These are phyloP conservation scores for Cladorrhinum sp. DNA, from an alignment of 2,329 filamentous ascomycete species.

Conservation along the genomic window DNA sequence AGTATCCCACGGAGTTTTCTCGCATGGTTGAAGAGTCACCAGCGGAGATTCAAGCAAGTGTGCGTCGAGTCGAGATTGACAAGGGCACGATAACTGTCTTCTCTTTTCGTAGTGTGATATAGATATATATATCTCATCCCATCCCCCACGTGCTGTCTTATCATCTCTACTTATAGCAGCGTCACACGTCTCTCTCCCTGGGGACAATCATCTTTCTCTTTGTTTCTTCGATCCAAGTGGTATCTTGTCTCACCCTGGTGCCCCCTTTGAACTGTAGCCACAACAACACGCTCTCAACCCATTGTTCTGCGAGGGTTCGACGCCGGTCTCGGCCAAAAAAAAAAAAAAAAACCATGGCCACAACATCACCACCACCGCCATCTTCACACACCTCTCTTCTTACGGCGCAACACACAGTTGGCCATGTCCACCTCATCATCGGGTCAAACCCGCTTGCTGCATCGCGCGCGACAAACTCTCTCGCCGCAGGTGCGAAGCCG, in stretches of 20 bases:
- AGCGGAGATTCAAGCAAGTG: constrained; percentile 20
- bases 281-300: no score
- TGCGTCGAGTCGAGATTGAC: constrained; percentile 7
- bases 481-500: constrained; percentile 78
- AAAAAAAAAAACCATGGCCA: constrained; percentile 19
- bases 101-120: background rate
- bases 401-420: constrained; percentile 66
- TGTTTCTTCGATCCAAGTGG: background rate
- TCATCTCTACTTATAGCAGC: no score
- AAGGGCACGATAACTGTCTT: background rate
- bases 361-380: constrained; percentile 20
- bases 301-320: background rate
- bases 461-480: constrained; percentile 72
- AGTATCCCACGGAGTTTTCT: constrained; percentile 7
- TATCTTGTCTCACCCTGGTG: background rate
- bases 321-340: background rate
- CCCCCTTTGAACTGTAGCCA: background rate
- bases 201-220: background rate
- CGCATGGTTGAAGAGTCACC: constrained; percentile 8
- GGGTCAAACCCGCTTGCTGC: constrained; percentile 86
- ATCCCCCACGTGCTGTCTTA: background rate
- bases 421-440: constrained; percentile 77
- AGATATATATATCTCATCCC: constrained; percentile 2
- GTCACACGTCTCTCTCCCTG: no score
- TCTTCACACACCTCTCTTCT: constrained; percentile 54